Base-by-base conservation (phyloP, 2,329 filamentous ascomycete genomes). In the Coniochaeta sp. region DNA sequence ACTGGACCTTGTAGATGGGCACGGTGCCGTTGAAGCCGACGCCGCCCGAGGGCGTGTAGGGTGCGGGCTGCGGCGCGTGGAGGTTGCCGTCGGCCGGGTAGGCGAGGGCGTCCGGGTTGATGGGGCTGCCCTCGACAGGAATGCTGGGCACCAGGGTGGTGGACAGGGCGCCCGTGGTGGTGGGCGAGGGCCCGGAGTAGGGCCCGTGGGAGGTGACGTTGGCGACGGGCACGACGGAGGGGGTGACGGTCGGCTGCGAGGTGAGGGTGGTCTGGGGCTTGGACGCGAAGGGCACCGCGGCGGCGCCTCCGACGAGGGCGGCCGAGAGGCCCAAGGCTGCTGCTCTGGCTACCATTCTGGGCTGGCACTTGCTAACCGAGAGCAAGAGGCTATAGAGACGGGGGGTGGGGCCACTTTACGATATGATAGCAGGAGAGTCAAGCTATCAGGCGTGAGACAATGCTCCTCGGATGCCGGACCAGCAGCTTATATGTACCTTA, bases 1-100 rank as follows among this genome's bases (percentile, higher is more conserved):
- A 90, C 67, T 90, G 81, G 0, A 90, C 86, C 62, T 88, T 85
- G 73, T 93, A 93, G 1, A 91, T 84, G 1, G 90, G 90, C 50
- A 81, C 80, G 0, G 85, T 83, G n/a, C 89, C 89, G 62, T 93
- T 93, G 50, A 89, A 92, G 2, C 89, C 90, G 1, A 89, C 73
- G 14, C 91, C 91, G 60, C 90, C 89, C 40, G 79, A 82, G 0
- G 90, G 91, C 0, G 81, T 83, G 74, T 88, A 93, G 0, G 89
- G 89, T 1, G 86, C 85, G 1, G 90, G 89, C 72, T 90, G 75
- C 1, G 83, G 77, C n/a, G 83, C 75, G 59, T 89, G 83, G 1
- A 93, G 83, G 60, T 81, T 70, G 14, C 91, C 91, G 65, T 93
- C 81, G 8, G 85, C 82, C 10, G 88, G 88, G 70, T 95, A 95